Base-by-base conservation (phyloP, 163 green algal genomes). In the Trebouxia gelatinosa region DNA sequence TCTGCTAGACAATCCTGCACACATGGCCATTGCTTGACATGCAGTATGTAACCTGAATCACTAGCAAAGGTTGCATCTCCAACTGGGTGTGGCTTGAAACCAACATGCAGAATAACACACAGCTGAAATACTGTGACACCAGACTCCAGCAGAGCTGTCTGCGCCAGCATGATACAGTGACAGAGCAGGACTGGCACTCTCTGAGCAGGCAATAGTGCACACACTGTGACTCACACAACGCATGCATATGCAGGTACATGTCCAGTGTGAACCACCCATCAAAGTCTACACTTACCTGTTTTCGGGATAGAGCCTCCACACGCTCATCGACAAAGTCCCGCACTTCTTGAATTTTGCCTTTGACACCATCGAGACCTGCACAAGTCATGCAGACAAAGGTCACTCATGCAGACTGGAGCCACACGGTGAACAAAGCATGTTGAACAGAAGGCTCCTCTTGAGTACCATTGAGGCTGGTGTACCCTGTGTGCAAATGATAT, bases 281-380 rank as follows among this genome's bases (percentile, higher is more conserved):
- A 23, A 29, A 23, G 2, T 23, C 48, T 59, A 2, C 2, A 59
- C 3, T 2, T 3, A 59, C 48, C 48, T 76, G 68, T 43, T 76
- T 76, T 26, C 46, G 39, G n/a, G 68, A 76, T 28, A 76, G 13
- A 5, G 40, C 40, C 4, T 76, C 68, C 9, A 76, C 46, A 28
- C 68, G 40, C 43, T 76, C 40, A 40, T 76, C 46, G 23, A 76
- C 43, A 62, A 76, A 76, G 40, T 59, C 68, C 6, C 46, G 43
- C 6, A 76, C 68, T 6, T 61, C 46, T 11, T 59, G 40, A 3
- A 76, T 59, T 38, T 61, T 59, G 13, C 19, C 39, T 29, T 38
- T 59, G 6, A 76, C 28, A 11, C 68, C 39, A 58, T 43, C 72
- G 35, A 59, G 35, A 64, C 54, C 39, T 74, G n/a, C 16, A 68